Conservation (phyloP, 2,329 filamentous ascomycete genomes). For the Colletotrichum echinochloae region DNA sequence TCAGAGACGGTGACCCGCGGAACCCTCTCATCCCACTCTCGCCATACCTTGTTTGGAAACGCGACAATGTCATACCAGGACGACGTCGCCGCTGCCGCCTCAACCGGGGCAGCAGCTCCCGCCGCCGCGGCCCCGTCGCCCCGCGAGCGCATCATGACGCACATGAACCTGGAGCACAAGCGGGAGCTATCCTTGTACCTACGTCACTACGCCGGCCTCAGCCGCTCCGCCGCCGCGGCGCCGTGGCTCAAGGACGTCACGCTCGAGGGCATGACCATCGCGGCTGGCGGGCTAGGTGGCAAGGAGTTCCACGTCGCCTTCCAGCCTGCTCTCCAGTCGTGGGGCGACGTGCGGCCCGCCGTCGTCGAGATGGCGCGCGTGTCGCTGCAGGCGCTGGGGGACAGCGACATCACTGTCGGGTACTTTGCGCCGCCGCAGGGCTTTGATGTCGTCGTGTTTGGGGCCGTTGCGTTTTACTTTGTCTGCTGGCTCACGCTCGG, state of each 20-base stretch:
- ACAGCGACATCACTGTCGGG: conserved; percentile 60
- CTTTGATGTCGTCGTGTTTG: conserved; percentile 65
- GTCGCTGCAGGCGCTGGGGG: conserved; percentile 69
- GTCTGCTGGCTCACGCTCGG: conserved; percentile 60
- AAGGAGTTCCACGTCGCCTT: conserved; percentile 69
- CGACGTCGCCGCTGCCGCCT: conserved; percentile 14
- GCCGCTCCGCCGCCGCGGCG: conserved; percentile 64
- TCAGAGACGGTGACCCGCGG: too few relatives aligned
- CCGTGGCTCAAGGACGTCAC: conserved; percentile 75
- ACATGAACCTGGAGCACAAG: conserved; percentile 90
- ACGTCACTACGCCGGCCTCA: conserved; percentile 74
- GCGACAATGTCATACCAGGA: conserved; percentile 7
- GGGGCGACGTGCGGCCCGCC: conserved; percentile 75
- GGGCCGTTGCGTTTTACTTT: conserved; percentile 66
- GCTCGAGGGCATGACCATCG: conserved; percentile 70
- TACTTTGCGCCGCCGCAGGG: conserved; percentile 56
- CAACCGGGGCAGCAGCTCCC: neutral
- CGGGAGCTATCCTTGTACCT: conserved; percentile 82
- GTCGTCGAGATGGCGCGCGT: conserved; percentile 77
- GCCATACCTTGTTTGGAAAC: too few relatives aligned
- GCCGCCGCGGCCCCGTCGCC: conserved; percentile 31
- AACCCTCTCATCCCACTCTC: too few relatives aligned
- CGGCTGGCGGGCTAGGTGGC: conserved; percentile 58
- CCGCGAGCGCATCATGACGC: conserved; percentile 66
- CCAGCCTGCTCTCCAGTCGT: conserved; percentile 75